Conservation (phyloP, 345 rosid genomes). For the Kernera saxatilis region DNA sequence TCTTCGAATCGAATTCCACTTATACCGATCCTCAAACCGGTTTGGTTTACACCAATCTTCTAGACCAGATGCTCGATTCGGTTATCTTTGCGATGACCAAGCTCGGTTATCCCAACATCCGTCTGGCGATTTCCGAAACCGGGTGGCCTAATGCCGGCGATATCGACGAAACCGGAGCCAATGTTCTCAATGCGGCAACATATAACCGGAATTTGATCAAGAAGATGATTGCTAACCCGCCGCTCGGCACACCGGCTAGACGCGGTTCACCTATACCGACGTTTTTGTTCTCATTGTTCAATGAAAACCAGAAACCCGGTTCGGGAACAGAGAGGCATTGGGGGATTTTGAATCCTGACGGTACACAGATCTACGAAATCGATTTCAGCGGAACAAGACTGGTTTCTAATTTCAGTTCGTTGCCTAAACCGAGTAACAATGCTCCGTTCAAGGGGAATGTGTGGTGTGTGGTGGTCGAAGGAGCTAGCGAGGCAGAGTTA, state of each 20-base stretch:
- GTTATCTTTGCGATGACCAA: constrained; percentile 50
- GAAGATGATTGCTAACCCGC: constrained; percentile 41
- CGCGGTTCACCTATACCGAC: constrained; percentile 54
- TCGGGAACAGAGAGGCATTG: constrained; percentile 77
- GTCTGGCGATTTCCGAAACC: constrained; percentile 61
- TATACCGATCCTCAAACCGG: constrained; percentile 53
- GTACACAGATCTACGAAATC: constrained; percentile 43
- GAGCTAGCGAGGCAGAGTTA: constrained; percentile 35
- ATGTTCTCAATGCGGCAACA: constrained; percentile 59
- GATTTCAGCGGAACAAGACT: constrained; percentile 45
- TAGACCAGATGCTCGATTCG: constrained; percentile 84
- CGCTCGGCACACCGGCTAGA: constrained; percentile 69
- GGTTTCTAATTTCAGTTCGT: constrained; percentile 22
- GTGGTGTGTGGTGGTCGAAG: constrained; percentile 63
- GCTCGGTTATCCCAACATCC: constrained; percentile 50
- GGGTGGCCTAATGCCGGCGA: constrained; percentile 87
- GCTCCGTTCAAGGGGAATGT: constrained; percentile 46
- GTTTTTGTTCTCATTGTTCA: constrained; percentile 54
- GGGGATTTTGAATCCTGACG: constrained; percentile 54
- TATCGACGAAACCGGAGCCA: constrained; percentile 60
- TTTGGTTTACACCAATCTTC: constrained; percentile 53
- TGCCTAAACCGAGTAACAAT: constrained; percentile 48
- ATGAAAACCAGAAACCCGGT: constrained; percentile 68
- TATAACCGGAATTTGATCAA: constrained; percentile 64
- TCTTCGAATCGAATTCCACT: constrained; percentile 37